These are phyloP conservation scores for Cladosporium oxysporum DNA, from an alignment of 2,329 filamentous ascomycete species.

Conservation along the genomic window DNA sequence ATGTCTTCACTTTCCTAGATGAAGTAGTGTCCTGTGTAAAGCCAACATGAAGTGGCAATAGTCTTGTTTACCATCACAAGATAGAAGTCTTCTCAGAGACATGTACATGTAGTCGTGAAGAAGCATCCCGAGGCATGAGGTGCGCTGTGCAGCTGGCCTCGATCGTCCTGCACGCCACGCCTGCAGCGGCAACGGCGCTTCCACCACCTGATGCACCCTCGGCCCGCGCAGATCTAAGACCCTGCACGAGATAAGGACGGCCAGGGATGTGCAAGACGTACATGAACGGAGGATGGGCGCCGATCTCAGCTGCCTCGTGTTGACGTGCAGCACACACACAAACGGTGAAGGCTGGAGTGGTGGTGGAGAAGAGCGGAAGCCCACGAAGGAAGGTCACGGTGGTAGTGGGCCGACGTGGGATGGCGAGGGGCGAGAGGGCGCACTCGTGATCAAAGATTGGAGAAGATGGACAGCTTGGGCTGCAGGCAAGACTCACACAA, in stretches of 20 bases:
- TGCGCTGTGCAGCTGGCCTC: conserved; percentile 2
- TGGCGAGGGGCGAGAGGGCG: background rate
- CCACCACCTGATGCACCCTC: conserved; percentile 10
- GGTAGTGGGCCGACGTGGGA: conserved; percentile 12
- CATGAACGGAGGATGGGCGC: conserved; percentile 7
- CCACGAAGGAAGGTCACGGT: background rate
- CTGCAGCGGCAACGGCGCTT: conserved; percentile 20
- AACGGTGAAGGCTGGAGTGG: conserved; percentile 5
- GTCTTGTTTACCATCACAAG: background rate
- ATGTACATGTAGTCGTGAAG: conserved; percentile 18
- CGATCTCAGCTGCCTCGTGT: conserved; percentile 16
- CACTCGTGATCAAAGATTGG: background rate
- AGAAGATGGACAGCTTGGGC: background rate
- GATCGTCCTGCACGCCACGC: conserved; percentile 15
- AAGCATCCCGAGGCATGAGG: conserved; percentile 1
- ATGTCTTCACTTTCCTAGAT: background rate
- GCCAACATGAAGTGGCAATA: background rate
- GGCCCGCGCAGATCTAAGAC: conserved; percentile 20
- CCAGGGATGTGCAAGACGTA: conserved; percentile 1
- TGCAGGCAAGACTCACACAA: conserved; percentile 10
- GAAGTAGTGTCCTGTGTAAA: background rate
- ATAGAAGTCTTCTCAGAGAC: background rate
- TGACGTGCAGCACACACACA: conserved; percentile 11
- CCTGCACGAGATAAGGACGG: conserved; percentile 16
- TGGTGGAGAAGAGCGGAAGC: conserved; percentile 6